These are phyloP conservation scores for Ilex paraguariensis DNA, from an alignment of 305 asterid genomes.

Conservation along the genomic window DNA sequence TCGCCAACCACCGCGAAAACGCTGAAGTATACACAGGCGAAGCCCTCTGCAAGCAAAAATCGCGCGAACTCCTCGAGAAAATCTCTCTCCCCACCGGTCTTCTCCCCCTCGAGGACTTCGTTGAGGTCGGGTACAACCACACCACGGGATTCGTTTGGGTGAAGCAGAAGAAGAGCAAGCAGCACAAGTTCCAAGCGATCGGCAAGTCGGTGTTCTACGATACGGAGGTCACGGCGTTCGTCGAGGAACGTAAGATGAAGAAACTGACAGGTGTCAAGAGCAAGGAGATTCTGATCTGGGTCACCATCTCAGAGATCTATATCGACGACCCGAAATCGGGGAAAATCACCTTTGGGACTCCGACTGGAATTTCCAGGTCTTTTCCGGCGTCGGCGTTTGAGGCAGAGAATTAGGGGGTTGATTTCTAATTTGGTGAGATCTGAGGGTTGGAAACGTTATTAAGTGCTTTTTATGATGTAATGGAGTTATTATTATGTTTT, in stretches of 20 bases:
- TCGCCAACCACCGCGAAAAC: slow-evolving; percentile 24
- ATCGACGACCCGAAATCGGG: slow-evolving; percentile 19
- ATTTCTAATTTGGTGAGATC: no score
- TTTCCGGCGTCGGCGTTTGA: slow-evolving; percentile 21
- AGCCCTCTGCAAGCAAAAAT: slow-evolving; percentile 26
- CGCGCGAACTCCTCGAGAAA: slow-evolving; percentile 16
- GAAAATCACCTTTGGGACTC: slow-evolving; percentile 20
- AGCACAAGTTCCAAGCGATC: slow-evolving; percentile 33
- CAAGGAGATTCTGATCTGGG: slow-evolving; percentile 23
- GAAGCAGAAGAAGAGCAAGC: slow-evolving; percentile 19
- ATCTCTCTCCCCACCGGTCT: slow-evolving; percentile 33
- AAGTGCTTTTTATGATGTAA: no score
- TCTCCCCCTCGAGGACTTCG: slow-evolving; percentile 27
- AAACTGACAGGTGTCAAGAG: slow-evolving; percentile 29
- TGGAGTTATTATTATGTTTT: no score
- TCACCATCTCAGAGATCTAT: slow-evolving; percentile 12
- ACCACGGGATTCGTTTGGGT: slow-evolving; percentile 39
- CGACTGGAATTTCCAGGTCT: slow-evolving; percentile 23
- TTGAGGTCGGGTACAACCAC: slow-evolving; percentile 30
- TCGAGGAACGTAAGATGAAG: slow-evolving; percentile 22
- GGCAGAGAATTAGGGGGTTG: slow-evolving; percentile 4
- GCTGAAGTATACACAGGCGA: slow-evolving; percentile 39
- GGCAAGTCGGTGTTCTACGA: slow-evolving; percentile 27
- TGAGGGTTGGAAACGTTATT: no score
- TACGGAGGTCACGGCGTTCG: slow-evolving; percentile 21